Evolutionary conservation across 495 filamentous ascomycete genomes (phyloP).

Genomic region (Glarea lozoyensis): DNA sequence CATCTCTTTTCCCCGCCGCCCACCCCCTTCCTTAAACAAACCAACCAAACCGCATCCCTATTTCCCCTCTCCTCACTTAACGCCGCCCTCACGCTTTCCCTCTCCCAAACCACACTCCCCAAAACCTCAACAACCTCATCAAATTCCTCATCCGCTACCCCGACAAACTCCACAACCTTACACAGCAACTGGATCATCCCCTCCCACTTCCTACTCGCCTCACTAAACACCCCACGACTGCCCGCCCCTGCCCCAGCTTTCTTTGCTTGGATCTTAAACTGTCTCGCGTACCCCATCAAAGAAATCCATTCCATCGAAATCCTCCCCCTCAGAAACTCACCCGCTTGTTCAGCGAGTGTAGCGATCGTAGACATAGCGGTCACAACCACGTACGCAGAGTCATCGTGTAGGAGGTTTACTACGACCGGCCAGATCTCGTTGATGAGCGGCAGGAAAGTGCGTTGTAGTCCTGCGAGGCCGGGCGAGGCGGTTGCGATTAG

Average conservation of each 20-base stretch:
- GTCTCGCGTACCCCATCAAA: conserved; percentile 31
- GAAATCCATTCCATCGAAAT: conserved; percentile 61
- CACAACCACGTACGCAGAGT: conserved; percentile 64
- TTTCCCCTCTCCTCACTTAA: conserved; percentile 54
- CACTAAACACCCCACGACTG: conserved; percentile 40
- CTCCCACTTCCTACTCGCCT: conserved; percentile 50
- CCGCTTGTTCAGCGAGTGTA: conserved; percentile 53
- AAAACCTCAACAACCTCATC: conserved; percentile 59
- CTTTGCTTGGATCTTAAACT: conserved; percentile 7
- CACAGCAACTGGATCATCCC: conserved; percentile 44
- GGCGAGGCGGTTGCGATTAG: conserved; percentile 62
- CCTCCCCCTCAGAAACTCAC: conserved; percentile 70
- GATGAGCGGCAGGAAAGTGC: conserved; percentile 77
- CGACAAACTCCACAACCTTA: conserved; percentile 45
- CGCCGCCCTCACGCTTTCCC: conserved; percentile 38
- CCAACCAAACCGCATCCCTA: conserved; percentile 66
- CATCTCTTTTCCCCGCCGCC: conserved; percentile 22
- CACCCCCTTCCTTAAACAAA: conserved; percentile 30
- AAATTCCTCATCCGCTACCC: conserved; percentile 52
- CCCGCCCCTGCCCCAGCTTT: conserved; percentile 20
- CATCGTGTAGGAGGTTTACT: conserved; percentile 59
- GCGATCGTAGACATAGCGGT: conserved; percentile 58
- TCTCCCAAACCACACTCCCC: conserved; percentile 33
- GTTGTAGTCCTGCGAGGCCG: conserved; percentile 61
- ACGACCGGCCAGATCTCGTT: conserved; percentile 84